A percentile compares a stretch with the other conserved stretches of the same genome.
phyloP scores from a whole-genome alignment of 139 green algal genomes.

The Chlorella vulgaris region DNA sequence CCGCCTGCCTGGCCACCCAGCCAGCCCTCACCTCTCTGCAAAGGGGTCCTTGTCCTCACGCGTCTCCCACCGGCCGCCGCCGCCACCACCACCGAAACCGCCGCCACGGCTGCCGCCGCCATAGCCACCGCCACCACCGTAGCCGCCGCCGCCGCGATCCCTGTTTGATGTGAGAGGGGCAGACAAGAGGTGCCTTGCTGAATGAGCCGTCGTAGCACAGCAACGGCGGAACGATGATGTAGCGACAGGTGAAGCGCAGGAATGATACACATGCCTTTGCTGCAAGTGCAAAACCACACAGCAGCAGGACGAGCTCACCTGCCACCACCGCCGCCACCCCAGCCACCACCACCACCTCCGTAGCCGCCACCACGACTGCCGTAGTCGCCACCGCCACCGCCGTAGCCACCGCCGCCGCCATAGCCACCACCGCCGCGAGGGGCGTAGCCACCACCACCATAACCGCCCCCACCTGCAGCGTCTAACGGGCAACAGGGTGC shows the following conservation, averaged over 20 bases:
- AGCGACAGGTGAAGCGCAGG: too few relatives aligned
- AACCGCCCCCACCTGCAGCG: conserved; percentile 23
- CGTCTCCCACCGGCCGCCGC: conserved; percentile 51
- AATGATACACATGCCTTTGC: too few relatives aligned
- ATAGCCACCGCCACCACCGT: conserved; percentile 23
- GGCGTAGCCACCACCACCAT: conserved; percentile 34
- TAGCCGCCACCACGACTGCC: too few relatives aligned
- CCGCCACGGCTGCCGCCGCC: conserved; percentile 49
- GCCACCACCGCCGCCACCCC: conserved; percentile 30
- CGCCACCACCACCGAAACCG: conserved; percentile 6
- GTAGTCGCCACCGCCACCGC: conserved; percentile 38
- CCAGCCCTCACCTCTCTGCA: conserved; percentile 45
- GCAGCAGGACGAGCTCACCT: neutral
- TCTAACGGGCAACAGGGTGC: neutral
- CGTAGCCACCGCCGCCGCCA: conserved; percentile 43
- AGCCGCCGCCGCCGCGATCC: conserved; percentile 29
- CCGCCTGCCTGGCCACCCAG: too few relatives aligned
- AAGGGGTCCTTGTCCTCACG: conserved; percentile 64
- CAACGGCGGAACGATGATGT: too few relatives aligned
- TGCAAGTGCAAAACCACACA: too few relatives aligned
- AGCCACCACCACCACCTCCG: conserved; percentile 36
- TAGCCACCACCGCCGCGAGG: conserved; percentile 15
- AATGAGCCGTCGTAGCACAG: neutral
- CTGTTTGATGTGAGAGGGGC: neutral
- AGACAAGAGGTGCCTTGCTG: neutral